Evolutionary conservation across 2,329 filamentous ascomycete species (phyloP), one percentile per base, ranked within the genome.

Genomic region (Emergomyces orientalis): DNA sequence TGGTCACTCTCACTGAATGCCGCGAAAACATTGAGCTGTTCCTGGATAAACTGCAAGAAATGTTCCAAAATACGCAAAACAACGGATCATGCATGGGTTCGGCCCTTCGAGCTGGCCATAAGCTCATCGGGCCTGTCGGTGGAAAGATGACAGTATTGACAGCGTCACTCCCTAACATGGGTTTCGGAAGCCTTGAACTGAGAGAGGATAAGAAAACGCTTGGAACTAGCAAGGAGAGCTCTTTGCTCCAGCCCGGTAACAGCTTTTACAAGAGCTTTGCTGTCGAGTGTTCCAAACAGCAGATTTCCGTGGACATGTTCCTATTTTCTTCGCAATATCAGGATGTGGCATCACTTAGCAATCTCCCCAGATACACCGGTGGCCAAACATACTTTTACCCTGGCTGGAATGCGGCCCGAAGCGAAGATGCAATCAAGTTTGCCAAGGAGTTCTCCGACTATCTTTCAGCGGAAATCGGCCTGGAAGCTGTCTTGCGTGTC

Each of bases 211-310:
- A 97, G 82, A 97, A 96, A 78, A 78, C 96, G 19, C 81, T 99
- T 30, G 94, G 94, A 43, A 99, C 94, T 1, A 91, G 88, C 68
- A 97, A 97, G 76, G 94, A 99, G 75, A 91, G 85, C 67, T 81
- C 84, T 65, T 82, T 99, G 39, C 80, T 99, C 60, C 93, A 97
- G 75, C 97, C 94, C 0, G 89, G 86, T 49, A 97, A 91, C 79
- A 91, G 90, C 72, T 99, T 97, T 77, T 99, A 97, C 83, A 99
- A 99, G 82, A 96, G 90, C 71, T 99, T 99, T 71, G 94, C 94
- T 0, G 94, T 99, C 2, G 94, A 99, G 74, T 99, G 94, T 77
- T 97, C 92, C 45, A 99, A 99, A 81, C 96, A 95, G 69, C 94
- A 99, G 76, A 94, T 99, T 34, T 97, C 92, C 0, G 91, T 99